Evolutionary conservation across 2,329 filamentous ascomycete species (phyloP).

Genomic region (Microascus cirrosus): DNA sequence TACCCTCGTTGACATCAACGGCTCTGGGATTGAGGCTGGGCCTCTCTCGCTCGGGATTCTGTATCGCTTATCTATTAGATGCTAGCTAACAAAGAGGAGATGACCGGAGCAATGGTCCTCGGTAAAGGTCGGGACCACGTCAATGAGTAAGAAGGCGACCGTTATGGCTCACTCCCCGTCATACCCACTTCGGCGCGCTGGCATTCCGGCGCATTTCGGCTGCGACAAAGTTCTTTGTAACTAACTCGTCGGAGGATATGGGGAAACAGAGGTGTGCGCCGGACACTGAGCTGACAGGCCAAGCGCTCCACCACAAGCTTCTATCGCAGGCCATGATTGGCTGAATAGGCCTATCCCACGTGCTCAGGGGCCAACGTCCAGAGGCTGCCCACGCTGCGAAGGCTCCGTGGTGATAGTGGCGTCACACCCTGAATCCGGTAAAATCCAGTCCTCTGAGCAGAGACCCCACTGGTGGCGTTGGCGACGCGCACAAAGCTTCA

Average conservation of each 20-base stretch:
- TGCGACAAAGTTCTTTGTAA: not conserved
- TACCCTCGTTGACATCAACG: no score
- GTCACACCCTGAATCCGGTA: not conserved
- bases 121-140: no score
- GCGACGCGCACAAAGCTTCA: not conserved
- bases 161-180: not conserved
- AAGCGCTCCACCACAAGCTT: not conserved
- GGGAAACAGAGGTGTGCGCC: not conserved
- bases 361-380: not conserved
- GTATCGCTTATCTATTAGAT: no score
- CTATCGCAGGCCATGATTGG: not conserved
- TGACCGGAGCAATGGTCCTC: no score
- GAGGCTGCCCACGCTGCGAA: not conserved
- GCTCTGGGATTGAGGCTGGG: no score
- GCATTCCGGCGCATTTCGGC: not conserved
- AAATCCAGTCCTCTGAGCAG: not conserved
- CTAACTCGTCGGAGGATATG: not conserved
- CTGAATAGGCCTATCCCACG: not conserved
- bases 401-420: not conserved
- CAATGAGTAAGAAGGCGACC: not conserved
- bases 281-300: not conserved
- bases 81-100: no score
- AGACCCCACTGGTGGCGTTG: not conserved
- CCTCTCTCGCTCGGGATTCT: no score
- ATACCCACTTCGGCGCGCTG: not conserved